Evolutionary conservation across 805 yeast genomes (phyloP).

Genomic region (Brettanomyces bruxellensis): DNA sequence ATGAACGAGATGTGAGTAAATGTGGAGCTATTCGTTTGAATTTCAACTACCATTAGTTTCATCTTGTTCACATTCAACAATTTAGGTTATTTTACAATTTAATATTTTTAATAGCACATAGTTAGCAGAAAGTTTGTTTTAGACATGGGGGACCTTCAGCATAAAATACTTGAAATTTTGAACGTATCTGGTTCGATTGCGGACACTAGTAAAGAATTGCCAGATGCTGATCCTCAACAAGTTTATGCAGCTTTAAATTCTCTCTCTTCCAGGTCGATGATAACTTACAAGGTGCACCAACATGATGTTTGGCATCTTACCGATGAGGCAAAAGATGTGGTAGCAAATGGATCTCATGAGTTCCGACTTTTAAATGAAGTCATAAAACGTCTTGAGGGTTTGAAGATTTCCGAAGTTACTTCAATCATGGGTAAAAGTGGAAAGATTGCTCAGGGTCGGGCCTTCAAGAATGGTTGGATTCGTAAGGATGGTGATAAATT

Average conservation of each 20-base stretch:
- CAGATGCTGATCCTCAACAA: constrained; percentile 51
- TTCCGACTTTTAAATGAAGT: constrained; percentile 69
- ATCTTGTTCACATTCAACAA: too few species aligned
- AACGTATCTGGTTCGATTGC: constrained; percentile 53
- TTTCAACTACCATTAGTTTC: too few species aligned
- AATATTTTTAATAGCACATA: not conserved
- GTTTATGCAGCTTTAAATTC: constrained; percentile 83
- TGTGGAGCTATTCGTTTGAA: too few species aligned
- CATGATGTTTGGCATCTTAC: constrained; percentile 68
- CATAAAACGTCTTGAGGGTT: constrained; percentile 62
- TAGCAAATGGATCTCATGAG: constrained; percentile 84
- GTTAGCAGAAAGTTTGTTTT: not conserved
- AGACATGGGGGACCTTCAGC: constrained; percentile 61
- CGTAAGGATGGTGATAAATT: constrained; percentile 77
- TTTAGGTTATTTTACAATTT: too few species aligned
- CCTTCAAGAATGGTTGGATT: constrained; percentile 97
- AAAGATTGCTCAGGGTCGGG: constrained; percentile 91
- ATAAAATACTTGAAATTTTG: constrained; percentile 53
- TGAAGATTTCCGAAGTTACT: constrained; percentile 70
- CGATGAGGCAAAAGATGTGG: constrained; percentile 73
- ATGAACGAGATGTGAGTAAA: too few species aligned
- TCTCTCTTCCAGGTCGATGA: constrained; percentile 74
- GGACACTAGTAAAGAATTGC: constrained; percentile 63
- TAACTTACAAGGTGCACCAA: constrained; percentile 64
- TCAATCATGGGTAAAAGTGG: constrained; percentile 75